These are phyloP conservation scores for Hericium rajendrae DNA, from an alignment of 768 basidiomycete species.

Conservation along the genomic window DNA sequence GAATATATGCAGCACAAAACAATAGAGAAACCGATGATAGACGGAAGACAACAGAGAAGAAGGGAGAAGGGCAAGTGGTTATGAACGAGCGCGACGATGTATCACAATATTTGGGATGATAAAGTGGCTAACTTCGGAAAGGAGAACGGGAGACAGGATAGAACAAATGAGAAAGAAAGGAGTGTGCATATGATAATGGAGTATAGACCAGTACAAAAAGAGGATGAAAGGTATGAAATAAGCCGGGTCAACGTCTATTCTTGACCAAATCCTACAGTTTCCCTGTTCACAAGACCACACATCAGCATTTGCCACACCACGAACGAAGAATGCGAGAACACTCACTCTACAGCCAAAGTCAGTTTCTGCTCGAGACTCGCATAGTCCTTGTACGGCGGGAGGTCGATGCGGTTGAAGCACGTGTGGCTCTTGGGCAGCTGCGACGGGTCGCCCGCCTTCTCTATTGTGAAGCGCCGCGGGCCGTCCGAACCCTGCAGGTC, in stretches of 20 bases:
- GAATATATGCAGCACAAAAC: too few species aligned
- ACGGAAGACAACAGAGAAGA: not conserved
- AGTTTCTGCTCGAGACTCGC: conserved; percentile 91
- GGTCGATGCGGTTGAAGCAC: conserved; percentile 94
- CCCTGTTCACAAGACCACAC: conserved; percentile 33
- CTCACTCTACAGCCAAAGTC: conserved; percentile 88
- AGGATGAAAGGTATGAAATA: not conserved
- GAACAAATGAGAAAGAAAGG: not conserved
- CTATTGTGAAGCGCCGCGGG: conserved; percentile 94
- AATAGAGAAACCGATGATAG: not conserved
- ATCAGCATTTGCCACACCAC: conserved; percentile 2
- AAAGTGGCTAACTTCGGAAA: not conserved
- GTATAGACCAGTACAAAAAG: too few species aligned
- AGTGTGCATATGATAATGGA: too few species aligned
- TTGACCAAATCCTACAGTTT: conserved; percentile 91
- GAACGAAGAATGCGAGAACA: conserved; percentile 17
- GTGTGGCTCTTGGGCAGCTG: conserved; percentile 95
- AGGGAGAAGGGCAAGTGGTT: not conserved
- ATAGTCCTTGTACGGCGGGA: conserved; percentile 97
- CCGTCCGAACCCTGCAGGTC: conserved; percentile 98
- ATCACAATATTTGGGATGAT: not conserved
- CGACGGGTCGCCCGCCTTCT: conserved; percentile 94
- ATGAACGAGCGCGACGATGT: not conserved
- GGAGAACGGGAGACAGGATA: not conserved
- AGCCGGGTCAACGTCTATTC: conserved; percentile 38